A percentile compares a stretch with the other conserved stretches of the same genome.
Evolutionary conservation across 2,329 filamentous ascomycete species (phyloP).

Genomic region (Tolypocladium tundrense): DNA sequence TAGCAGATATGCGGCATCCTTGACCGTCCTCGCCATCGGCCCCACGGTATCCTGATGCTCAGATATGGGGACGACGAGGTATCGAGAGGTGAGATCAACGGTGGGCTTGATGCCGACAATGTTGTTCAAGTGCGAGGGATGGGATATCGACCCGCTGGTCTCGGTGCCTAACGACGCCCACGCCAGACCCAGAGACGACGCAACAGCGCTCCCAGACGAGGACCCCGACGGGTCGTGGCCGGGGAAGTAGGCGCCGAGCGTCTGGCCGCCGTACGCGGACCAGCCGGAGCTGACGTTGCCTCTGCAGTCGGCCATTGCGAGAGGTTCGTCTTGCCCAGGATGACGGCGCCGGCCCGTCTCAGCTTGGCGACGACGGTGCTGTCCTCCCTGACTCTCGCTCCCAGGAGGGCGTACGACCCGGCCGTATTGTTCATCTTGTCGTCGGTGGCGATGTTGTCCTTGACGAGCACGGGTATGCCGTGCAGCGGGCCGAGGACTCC

Average conservation of each 20-base stretch:
- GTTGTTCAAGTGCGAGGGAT: conserved; percentile 41
- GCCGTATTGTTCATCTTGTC: conserved; percentile 54
- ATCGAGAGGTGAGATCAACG: conserved; percentile 51
- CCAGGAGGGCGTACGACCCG: conserved; percentile 53
- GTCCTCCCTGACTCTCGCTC: conserved; percentile 44
- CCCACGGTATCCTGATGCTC: conserved; percentile 57
- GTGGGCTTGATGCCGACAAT: conserved; percentile 59
- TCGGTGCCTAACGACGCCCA: conserved; percentile 17
- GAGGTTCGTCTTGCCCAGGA: conserved; percentile 57
- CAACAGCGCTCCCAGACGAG: conserved; percentile 52
- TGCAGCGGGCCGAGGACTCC: conserved; percentile 34
- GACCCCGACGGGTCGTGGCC: conserved; percentile 52
- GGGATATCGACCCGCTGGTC: conserved; percentile 52
- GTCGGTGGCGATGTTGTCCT: conserved; percentile 55
- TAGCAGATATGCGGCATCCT: conserved; percentile 53
- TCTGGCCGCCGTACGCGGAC: conserved; percentile 55
- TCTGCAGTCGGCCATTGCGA: conserved; percentile 55
- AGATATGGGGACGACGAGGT: conserved; percentile 55
- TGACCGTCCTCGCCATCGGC: conserved; percentile 52
- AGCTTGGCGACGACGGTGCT: conserved; percentile 50
- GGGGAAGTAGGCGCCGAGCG: conserved; percentile 49
- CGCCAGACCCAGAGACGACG: conserved; percentile 18
- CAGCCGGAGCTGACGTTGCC: conserved; percentile 48
- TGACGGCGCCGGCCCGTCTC: conserved; percentile 48
- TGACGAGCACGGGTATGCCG: conserved; percentile 55